Evolutionary conservation across 2,329 filamentous ascomycete species (phyloP), one percentile per base, ranked within the genome.

Genomic region (Xylaria sp.): DNA sequence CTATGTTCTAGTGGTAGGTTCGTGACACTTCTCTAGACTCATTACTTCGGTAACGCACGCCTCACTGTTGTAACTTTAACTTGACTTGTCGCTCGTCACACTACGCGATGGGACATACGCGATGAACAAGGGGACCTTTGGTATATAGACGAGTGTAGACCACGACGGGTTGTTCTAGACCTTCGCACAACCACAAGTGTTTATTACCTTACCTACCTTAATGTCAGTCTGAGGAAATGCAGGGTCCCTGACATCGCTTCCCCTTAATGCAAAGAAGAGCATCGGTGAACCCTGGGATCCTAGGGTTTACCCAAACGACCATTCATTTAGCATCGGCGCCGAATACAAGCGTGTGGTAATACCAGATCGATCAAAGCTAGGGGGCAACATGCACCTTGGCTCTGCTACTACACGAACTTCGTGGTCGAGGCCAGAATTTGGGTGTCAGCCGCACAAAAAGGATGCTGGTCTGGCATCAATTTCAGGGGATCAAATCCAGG

Each of bases 351-450:
- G 3, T 25, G n/a, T 16, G n/a, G 8, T 13, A 48, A 21, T 48
- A 23, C 44, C 12, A 48, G 44, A 12, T 2, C 8, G 9, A 48
- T n/a, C 37, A 3, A 21, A 10, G 44, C 5, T 9, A 3, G 9
- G 44, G 21, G 44, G 18, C 5, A 47, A 29, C 16, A 29, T 29
- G 35, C 35, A 47, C 23, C 1, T 5, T 12, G 13, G 5, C 10
- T 60, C 21, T 59, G 63, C 21, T 55, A 63, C 32, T 68, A 16
- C 16, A 57, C 35, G 8, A 55, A 47, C n/a, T 59, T 60, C 54
- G 47, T 60, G 3, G 48, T 54, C 13, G 32, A 16, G 9, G 50
- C 35, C 16, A 60, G 55, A 13, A 37, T 62, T 35, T 60, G 48
- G 25, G 55, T 42, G 8, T 4, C 6, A 48, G 3, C 65, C 55